These are phyloP conservation scores for Hordeum marinum DNA, from an alignment of 176 grass and related monocot genomes.

Conservation along the genomic window DNA sequence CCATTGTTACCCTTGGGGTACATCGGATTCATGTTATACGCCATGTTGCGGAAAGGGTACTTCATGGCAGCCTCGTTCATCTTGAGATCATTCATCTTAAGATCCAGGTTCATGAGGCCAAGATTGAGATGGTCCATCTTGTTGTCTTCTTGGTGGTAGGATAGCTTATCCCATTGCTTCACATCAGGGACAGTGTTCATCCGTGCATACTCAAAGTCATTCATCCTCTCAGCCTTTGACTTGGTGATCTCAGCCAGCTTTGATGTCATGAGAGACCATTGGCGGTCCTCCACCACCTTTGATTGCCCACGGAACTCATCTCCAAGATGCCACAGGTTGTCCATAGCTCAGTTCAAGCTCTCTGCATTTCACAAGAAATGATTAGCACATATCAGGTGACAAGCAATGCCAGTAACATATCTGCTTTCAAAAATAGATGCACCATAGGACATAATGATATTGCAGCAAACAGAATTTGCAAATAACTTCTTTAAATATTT, in stretches of 20 bases:
- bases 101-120: constrained; percentile 71
- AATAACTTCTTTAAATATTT: not conserved
- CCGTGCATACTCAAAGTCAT: constrained; percentile 61
- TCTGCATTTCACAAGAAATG: not conserved
- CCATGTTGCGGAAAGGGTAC: constrained; percentile 45
- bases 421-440: not conserved
- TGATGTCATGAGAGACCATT: constrained; percentile 95
- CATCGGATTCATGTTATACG: constrained; percentile 50
- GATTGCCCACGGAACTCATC: constrained; percentile 89
- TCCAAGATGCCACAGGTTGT: constrained; percentile 87
- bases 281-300: constrained; percentile 79
- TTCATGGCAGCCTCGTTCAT: constrained; percentile 72
- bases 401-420: not conserved
- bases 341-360: constrained; percentile 46
- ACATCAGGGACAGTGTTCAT: constrained; percentile 51
- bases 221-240: constrained; percentile 64
- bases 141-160: constrained; percentile 60
- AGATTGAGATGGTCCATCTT: constrained; percentile 80
- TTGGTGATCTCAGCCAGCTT: constrained; percentile 90
- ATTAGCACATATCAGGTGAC: not conserved
- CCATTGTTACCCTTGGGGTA: constrained; percentile 61
- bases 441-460: not conserved
- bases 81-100: constrained; percentile 88
- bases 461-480: not conserved
- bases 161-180: constrained; percentile 72